phyloP scores from a whole-genome alignment of 163 green algal genomes.

The Smithsoniella earleae region DNA sequence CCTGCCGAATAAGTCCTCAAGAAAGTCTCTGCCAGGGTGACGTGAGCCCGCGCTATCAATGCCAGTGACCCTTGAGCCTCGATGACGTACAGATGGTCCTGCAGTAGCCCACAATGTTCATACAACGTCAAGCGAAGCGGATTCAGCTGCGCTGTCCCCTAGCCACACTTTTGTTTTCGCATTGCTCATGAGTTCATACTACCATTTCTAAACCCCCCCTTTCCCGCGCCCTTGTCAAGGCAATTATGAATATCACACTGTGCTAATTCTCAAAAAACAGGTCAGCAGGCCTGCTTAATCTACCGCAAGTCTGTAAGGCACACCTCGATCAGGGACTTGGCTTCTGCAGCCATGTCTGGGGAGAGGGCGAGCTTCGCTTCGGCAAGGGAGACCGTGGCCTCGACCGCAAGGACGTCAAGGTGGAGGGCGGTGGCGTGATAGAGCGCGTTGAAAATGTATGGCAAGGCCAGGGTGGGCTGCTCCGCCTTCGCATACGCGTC shows the following conservation, averaged over 20 bases:
- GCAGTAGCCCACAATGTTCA: not conserved
- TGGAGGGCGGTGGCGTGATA: conserved; percentile 28
- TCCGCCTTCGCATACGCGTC: not conserved
- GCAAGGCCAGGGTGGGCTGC: conserved; percentile 23
- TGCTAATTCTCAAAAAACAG: not conserved
- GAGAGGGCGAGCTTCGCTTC: not conserved
- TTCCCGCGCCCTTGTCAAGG: not conserved
- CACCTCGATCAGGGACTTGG: conserved; percentile 4
- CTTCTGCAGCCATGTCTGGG: conserved; percentile 1
- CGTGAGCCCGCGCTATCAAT: not conserved
- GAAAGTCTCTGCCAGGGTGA: conserved; percentile 9
- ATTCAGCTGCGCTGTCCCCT: not conserved
- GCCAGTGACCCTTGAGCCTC: conserved; percentile 17
- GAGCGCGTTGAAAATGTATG: conserved; percentile 20
- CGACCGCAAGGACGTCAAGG: not conserved
- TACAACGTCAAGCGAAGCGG: not conserved
- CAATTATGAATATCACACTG: not conserved
- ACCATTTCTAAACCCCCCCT: too few relatives aligned
- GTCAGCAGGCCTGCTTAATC: too few relatives aligned
- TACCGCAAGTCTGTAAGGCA: not conserved
- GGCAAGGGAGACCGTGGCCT: not conserved
- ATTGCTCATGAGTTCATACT: not conserved
- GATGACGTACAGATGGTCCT: conserved; percentile 19
- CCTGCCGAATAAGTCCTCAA: not conserved
- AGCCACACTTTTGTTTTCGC: not conserved